These are phyloP conservation scores for Boechera stricta DNA, from an alignment of 345 rosid genomes.

Conservation along the genomic window DNA sequence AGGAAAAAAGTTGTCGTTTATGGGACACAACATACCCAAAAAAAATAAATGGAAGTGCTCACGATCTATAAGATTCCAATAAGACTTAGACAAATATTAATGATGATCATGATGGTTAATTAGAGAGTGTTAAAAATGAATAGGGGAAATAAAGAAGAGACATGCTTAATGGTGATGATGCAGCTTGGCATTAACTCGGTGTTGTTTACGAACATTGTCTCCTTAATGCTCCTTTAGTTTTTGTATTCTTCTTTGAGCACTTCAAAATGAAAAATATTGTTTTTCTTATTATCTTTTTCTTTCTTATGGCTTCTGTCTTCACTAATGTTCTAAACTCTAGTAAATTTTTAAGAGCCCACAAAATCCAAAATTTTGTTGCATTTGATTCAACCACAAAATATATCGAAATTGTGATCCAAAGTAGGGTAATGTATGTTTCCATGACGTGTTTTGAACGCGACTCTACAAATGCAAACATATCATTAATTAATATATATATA, in stretches of 20 bases:
- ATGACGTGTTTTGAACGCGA: constrained; percentile 21
- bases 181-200: constrained; percentile 49
- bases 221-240: constrained; percentile 44
- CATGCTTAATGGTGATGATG: constrained; percentile 50
- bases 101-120: constrained; percentile 35
- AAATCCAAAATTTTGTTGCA: constrained; percentile 27
- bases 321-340: constrained; percentile 13
- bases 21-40: constrained; percentile 16
- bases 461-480: neutral
- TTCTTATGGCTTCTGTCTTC: constrained; percentile 36
- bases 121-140: constrained; percentile 13
- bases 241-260: constrained; percentile 37
- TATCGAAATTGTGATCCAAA: constrained; percentile 15
- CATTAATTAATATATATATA: neutral
- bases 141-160: constrained; percentile 40
- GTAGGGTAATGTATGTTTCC: constrained; percentile 43
- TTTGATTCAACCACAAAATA: constrained; percentile 30
- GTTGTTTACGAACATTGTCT: constrained; percentile 43
- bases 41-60: constrained; percentile 29
- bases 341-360: constrained; percentile 35
- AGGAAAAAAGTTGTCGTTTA: constrained; percentile 30
- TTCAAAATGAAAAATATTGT: constrained; percentile 31
- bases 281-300: neutral
- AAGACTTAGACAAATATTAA: constrained; percentile 33
- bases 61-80: constrained; percentile 31